phyloP scores from a whole-genome alignment of 306 rosid species.

The Malus sylvestris region DNA sequence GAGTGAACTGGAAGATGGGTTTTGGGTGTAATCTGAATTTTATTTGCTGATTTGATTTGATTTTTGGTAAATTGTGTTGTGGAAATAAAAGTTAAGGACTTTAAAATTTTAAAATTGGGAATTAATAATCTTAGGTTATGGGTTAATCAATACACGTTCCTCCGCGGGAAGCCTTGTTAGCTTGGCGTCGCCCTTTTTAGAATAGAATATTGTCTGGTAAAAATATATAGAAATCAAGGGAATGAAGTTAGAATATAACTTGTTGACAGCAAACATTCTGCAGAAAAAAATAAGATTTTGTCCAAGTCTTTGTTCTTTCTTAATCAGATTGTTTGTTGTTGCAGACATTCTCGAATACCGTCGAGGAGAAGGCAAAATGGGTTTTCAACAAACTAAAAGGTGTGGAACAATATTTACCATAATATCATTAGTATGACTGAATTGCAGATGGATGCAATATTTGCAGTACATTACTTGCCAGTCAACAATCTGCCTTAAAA shows the following conservation, averaged over 20 bases:
- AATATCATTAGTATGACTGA: too few species aligned
- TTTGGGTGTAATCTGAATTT: not conserved
- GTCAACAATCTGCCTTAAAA: not conserved
- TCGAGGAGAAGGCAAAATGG: slow-evolving; percentile 98
- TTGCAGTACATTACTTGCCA: not conserved
- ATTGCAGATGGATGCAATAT: too few species aligned
- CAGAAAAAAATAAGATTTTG: not conserved
- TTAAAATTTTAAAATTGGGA: not conserved
- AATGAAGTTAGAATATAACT: not conserved
- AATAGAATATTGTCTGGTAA: too few species aligned
- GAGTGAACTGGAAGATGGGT: slow-evolving; percentile 5
- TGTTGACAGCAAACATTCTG: not conserved
- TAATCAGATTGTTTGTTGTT: slow-evolving; percentile 11
- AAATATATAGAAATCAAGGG: too few species aligned
- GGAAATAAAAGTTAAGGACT: not conserved
- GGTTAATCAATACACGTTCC: too few species aligned
- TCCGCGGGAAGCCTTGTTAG: too few species aligned
- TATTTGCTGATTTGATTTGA: not conserved
- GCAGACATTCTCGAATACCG: slow-evolving; percentile 83
- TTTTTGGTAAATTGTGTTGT: not conserved
- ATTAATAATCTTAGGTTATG: too few species aligned
- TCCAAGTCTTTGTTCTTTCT: not conserved
- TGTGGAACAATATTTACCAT: not conserved
- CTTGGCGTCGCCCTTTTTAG: too few species aligned
- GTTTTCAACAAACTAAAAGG: slow-evolving; percentile 94